phyloP scores from a whole-genome alignment of 768 basidiomycete genomes.

The Suillus luteus region DNA sequence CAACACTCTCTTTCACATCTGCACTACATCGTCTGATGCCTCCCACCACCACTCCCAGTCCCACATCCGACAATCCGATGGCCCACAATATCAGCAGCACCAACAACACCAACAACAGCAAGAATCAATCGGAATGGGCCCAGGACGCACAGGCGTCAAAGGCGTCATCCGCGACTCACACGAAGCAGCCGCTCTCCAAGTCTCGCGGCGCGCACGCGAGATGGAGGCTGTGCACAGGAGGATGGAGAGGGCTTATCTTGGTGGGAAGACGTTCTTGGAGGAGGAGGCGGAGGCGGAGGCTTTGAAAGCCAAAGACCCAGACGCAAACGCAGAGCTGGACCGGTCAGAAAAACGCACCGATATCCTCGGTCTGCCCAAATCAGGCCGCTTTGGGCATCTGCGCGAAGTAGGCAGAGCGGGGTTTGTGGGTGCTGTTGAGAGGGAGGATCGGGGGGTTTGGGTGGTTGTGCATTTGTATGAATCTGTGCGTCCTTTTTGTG shows the following conservation, averaged over 20 bases:
- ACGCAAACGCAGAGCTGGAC: too few species aligned
- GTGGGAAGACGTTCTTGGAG: slow-evolving; percentile 74
- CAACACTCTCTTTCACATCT: slow-evolving; percentile 37
- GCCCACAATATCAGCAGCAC: too few species aligned
- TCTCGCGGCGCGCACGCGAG: slow-evolving; percentile 54
- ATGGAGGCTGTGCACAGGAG: slow-evolving; percentile 51
- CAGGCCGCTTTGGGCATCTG: slow-evolving; percentile 73
- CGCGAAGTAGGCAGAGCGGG: slow-evolving; percentile 77
- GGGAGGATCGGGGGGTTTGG: slow-evolving; percentile 69
- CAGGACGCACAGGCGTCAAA: slow-evolving; percentile 85
- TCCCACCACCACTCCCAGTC: slow-evolving; percentile 34
- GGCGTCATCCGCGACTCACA: slow-evolving; percentile 82
- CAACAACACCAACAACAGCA: slow-evolving; percentile 15
- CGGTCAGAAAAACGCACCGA: slow-evolving; percentile 31
- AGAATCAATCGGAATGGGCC: slow-evolving; percentile 81
- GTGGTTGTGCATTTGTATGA: slow-evolving; percentile 86
- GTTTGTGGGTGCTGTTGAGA: slow-evolving; percentile 74
- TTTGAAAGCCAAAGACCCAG: too few species aligned
- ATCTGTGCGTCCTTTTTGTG: slow-evolving; percentile 49
- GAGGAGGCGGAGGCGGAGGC: slow-evolving; percentile 61
- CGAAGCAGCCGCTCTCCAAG: slow-evolving; percentile 61
- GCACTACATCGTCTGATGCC: slow-evolving; percentile 34
- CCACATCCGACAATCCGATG: slow-evolving; percentile 23
- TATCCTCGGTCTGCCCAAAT: slow-evolving; percentile 48
- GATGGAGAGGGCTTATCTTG: slow-evolving; percentile 67